These are phyloP conservation scores for Thalia dealbata DNA, from an alignment of 176 grass and related monocot species.

Conservation along the genomic window DNA sequence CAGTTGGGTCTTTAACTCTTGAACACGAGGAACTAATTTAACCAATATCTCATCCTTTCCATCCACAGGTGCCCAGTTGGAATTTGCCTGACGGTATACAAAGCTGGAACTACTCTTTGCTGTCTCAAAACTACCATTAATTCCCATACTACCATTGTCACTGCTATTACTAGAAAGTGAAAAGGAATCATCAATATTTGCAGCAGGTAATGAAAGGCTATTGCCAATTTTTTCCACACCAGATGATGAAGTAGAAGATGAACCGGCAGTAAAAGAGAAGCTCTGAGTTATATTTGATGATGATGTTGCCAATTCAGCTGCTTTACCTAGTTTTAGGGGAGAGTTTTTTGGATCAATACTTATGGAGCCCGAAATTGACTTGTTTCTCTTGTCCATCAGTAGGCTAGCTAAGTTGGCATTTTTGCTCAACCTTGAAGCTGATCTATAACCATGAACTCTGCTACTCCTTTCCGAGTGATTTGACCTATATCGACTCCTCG, in stretches of 20 bases:
- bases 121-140: neutral
- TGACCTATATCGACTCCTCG: conserved; percentile 1
- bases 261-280: conserved; percentile 11
- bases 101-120: neutral
- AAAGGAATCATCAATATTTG: conserved; percentile 1
- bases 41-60: conserved; percentile 10
- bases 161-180: neutral
- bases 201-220: neutral
- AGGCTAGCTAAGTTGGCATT: neutral
- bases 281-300: neutral
- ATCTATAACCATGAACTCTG: neutral
- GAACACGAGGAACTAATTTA: conserved; percentile 2
- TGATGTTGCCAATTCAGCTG: conserved; percentile 4
- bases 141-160: neutral
- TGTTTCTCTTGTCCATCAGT: conserved; percentile 2
- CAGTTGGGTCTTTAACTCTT: conserved; percentile 8
- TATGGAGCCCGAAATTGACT: neutral
- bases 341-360: conserved; percentile 3
- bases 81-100: neutral
- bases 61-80: neutral
- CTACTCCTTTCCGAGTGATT: conserved; percentile 7
- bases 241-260: neutral
- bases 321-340: neutral
- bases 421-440: conserved; percentile 7
- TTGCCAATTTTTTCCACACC: neutral